These are phyloP conservation scores for Termitomyces sp. DNA, from an alignment of 768 basidiomycete species.

Conservation along the genomic window DNA sequence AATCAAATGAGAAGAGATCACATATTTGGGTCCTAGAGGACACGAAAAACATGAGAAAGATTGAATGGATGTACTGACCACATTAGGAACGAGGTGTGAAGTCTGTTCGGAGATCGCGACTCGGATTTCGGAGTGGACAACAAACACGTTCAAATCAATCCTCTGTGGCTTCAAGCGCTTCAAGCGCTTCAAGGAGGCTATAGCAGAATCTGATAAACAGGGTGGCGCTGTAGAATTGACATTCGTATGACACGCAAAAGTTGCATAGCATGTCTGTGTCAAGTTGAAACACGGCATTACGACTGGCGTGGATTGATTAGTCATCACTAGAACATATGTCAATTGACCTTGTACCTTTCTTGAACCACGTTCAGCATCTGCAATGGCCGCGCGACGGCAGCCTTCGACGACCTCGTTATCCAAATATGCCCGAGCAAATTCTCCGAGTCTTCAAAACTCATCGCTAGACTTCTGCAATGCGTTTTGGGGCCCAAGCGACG, in stretches of 20 bases:
- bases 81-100: neutral
- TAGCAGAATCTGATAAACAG: neutral
- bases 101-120: neutral
- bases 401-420: conserved; percentile 78
- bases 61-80: conserved; percentile 8
- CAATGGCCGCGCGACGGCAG: conserved; percentile 73
- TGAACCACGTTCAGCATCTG: conserved; percentile 8
- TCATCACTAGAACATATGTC: conserved; percentile 1
- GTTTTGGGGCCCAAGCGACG: conserved; percentile 89
- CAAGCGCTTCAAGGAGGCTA: neutral
- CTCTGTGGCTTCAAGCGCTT: neutral
- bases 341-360: conserved; percentile 2
- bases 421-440: conserved; percentile 54
- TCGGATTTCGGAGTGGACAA: neutral
- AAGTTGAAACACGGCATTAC: neutral
- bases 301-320: conserved; percentile 1
- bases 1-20: conserved; percentile 10
- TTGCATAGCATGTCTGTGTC: neutral
- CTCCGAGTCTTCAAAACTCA: conserved; percentile 40
- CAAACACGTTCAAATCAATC: neutral
- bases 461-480: conserved; percentile 92
- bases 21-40: neutral
- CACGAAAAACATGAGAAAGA: neutral
- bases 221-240: neutral
- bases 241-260: neutral